Evolutionary conservation across 768 basidiomycete genomes (phyloP), one percentile per base, ranked within the genome.

Genomic region (Tubosaeta sp.): DNA sequence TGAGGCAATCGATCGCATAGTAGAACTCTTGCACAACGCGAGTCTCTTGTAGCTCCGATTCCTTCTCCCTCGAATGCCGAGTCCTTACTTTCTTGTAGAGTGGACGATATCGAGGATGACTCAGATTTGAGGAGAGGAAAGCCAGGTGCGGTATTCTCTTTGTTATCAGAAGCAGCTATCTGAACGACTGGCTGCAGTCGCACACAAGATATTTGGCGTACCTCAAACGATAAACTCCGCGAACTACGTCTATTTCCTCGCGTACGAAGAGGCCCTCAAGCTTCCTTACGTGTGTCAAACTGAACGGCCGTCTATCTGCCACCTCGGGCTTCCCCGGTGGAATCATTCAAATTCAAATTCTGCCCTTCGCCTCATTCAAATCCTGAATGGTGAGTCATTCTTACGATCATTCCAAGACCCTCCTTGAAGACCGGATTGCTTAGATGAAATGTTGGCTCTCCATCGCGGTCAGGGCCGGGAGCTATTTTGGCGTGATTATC

Each of bases 191-290:
- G 16, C 48, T 42, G n/a, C 19, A 86, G 95, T 94, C n/a, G 85
- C 95, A 0, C 95, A 99, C 72, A 93, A 89, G 76, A 94, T 99
- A 59, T 99, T 93, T 61, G 95, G 95, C 4, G 75, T 97, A 2
- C 91, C 95, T 1, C 95, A 97, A 67, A 95, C 95, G 0, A 93
- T 99, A 71, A 99, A 99, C 67, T 84, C 87, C 4, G 95, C 95
- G 2, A 97, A 97, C 70, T 97, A 97, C 61, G 92, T 93, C 35
- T 97, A 95, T 65, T 99, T 98, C 66, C 82, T 93, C 37, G 95
- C 94, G 0, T 93, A 86, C 65, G 80, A 92, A 57, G 90, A 95
- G 57, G 78, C 91, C 1, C 83, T 87, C 57, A 73, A 57, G 54
- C 51, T 61, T 19, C 58, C 62, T 12, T 51, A 43, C 22, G 33